Evolutionary conservation across 1,284 basidiomycete genomes (phyloP).

Genomic region (Fistulinella cinereoalba): DNA sequence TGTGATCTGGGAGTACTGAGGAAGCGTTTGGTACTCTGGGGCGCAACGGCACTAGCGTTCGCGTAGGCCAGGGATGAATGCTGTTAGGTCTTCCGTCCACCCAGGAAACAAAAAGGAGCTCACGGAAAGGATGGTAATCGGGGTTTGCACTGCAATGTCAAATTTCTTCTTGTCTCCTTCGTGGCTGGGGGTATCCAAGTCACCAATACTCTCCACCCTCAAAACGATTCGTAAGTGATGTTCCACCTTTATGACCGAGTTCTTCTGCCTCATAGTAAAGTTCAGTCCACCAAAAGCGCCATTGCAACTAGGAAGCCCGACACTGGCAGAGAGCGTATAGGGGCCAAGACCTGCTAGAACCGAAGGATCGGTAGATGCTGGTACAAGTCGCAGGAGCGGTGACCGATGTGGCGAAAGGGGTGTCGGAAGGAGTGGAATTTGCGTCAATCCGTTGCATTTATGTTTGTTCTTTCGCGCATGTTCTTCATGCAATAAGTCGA

Average conservation of each 20-base stretch:
- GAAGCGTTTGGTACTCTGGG: slow-evolving; percentile 73
- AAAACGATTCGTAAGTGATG: slow-evolving; percentile 85
- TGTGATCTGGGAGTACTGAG: slow-evolving; percentile 57
- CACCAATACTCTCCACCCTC: slow-evolving; percentile 63
- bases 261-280: slow-evolving; percentile 81
- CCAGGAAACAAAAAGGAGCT: neutral
- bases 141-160: slow-evolving; percentile 89
- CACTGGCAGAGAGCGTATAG: slow-evolving; percentile 56
- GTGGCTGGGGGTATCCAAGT: slow-evolving; percentile 56
- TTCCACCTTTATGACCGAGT: slow-evolving; percentile 73
- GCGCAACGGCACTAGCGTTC: slow-evolving; percentile 66
- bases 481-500: slow-evolving; percentile 75
- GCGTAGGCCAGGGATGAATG: no score
- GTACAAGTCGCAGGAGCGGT: slow-evolving; percentile 19
- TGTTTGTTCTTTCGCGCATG: slow-evolving; percentile 15
- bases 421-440: slow-evolving; percentile 62
- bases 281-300: slow-evolving; percentile 42
- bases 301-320: slow-evolving; percentile 58
- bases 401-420: slow-evolving; percentile 30
- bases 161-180: slow-evolving; percentile 59
- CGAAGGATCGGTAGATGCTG: slow-evolving; percentile 39
- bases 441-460: slow-evolving; percentile 30
- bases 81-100: no score
- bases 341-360: slow-evolving; percentile 67
- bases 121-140: slow-evolving; percentile 78